Percentiles rank a stretch among this genome's conserved stretches.
Conservation (phyloP, 371 early-diverging fungal genomes). For the Circinella minor region DNA sequence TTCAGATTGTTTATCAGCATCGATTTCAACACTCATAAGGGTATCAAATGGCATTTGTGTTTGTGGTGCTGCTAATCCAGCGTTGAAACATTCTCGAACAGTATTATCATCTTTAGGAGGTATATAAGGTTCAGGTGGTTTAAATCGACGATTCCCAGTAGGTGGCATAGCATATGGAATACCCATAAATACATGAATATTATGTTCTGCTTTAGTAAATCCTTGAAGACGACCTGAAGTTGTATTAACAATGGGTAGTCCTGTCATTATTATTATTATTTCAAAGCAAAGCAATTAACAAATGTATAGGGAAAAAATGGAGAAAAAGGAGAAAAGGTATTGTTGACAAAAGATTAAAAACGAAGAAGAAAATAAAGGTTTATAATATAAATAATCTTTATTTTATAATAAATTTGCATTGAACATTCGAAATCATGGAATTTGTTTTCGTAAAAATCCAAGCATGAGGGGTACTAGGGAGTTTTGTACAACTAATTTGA, state of each 20-base stretch:
- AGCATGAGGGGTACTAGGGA: conserved; percentile 62
- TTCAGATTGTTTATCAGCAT: conserved; percentile 37
- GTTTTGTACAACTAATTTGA: conserved; percentile 64
- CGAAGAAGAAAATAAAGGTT: neutral
- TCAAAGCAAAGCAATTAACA: neutral
- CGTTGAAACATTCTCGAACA: conserved; percentile 22
- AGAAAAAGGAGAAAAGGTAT: conserved; percentile 2
- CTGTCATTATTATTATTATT: neutral
- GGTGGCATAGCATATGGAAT: conserved; percentile 46
- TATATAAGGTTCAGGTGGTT: conserved; percentile 29
- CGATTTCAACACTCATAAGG: conserved; percentile 33
- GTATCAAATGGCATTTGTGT: conserved; percentile 45
- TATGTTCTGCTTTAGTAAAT: conserved; percentile 23
- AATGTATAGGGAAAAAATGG: conserved; percentile 4
- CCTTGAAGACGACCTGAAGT: conserved; percentile 38
- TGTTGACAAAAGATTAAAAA: neutral
- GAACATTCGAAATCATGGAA: conserved; percentile 4
- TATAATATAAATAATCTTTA: neutral
- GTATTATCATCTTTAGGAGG: conserved; percentile 6
- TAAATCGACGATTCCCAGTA: conserved; percentile 32
- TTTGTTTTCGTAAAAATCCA: conserved; percentile 52
- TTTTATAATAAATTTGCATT: neutral
- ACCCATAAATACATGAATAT: conserved; percentile 35
- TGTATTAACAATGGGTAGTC: conserved; percentile 2
- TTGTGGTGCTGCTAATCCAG: conserved; percentile 38